phyloP scores from a whole-genome alignment of 805 yeast species.

The Yarrowia yakushimensis region DNA sequence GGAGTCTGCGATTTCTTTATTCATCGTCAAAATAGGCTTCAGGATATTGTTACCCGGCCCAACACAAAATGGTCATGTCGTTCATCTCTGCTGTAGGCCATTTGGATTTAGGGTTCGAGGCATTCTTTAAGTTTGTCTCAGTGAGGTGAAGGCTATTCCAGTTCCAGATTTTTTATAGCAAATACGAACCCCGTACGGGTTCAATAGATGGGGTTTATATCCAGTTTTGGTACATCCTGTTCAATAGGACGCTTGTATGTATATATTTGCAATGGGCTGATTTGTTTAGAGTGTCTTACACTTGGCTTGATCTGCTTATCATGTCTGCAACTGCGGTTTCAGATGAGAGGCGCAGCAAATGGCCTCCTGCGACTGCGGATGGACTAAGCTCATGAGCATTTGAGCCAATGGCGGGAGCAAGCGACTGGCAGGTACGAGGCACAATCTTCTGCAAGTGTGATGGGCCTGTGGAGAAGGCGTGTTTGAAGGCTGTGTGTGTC shows the following conservation, averaged over 20 bases:
- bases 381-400: neutral
- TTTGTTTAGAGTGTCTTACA: neutral
- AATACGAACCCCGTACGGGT: neutral
- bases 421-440: constrained; percentile 6
- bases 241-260: neutral
- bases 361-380: neutral
- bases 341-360: constrained; percentile 10
- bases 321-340: neutral
- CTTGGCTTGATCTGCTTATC: neutral
- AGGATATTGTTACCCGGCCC: constrained; percentile 4
- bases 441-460: constrained; percentile 1
- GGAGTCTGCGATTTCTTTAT: too few relatives aligned
- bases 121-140: neutral
- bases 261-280: neutral
- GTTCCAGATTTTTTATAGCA: neutral
- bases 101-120: neutral
- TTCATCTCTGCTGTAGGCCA: neutral
- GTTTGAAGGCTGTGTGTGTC: too few relatives aligned
- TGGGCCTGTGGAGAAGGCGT: neutral
- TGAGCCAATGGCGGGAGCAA: constrained; percentile 14
- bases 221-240: neutral
- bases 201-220: neutral
- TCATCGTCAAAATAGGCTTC: constrained; percentile 7
- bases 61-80: neutral
- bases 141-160: neutral